Evolutionary conservation across 2,329 filamentous ascomycete species (phyloP).

Genomic region (Alternaria sp.): DNA sequence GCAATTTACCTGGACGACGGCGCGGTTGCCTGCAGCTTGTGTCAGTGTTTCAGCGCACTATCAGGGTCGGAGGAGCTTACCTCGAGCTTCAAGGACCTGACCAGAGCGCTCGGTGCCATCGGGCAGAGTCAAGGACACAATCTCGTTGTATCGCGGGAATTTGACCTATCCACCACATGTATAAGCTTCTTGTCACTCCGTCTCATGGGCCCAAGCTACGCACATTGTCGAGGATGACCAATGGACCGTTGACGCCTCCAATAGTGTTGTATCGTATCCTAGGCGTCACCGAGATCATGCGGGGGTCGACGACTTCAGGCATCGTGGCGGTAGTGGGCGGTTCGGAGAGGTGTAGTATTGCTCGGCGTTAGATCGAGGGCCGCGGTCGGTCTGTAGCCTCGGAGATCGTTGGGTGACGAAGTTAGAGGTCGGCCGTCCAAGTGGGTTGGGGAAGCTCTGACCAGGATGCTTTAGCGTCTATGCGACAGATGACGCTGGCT

Average conservation of each 20-base stretch:
- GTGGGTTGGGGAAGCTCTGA: slow-evolving; percentile 37
- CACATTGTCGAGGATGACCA: slow-evolving; percentile 97
- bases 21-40: slow-evolving; percentile 74
- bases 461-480: slow-evolving; percentile 20
- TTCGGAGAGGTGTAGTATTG: slow-evolving; percentile 19
- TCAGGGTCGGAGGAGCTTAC: slow-evolving; percentile 57
- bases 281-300: slow-evolving; percentile 67
- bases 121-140: slow-evolving; percentile 91
- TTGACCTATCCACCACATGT: slow-evolving; percentile 72
- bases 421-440: slow-evolving; percentile 30
- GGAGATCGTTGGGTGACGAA: slow-evolving; percentile 27
- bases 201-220: slow-evolving; percentile 42
- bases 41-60: slow-evolving; percentile 21
- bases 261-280: slow-evolving; percentile 97
- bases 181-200: slow-evolving; percentile 26
- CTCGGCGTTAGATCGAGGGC: slow-evolving; percentile 22
- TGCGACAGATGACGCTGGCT: slow-evolving; percentile 17
- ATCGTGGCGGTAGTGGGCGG: slow-evolving; percentile 42
- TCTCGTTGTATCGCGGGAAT: slow-evolving; percentile 97
- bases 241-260: slow-evolving; percentile 94
- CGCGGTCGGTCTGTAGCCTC: slow-evolving; percentile 26
- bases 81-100: slow-evolving; percentile 96
- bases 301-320: slow-evolving; percentile 52
- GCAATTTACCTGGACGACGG: slow-evolving; percentile 82
- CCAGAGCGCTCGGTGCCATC: slow-evolving; percentile 94